phyloP scores from a whole-genome alignment of 352 stramenopile species.

The Plasmopara viticola region DNA sequence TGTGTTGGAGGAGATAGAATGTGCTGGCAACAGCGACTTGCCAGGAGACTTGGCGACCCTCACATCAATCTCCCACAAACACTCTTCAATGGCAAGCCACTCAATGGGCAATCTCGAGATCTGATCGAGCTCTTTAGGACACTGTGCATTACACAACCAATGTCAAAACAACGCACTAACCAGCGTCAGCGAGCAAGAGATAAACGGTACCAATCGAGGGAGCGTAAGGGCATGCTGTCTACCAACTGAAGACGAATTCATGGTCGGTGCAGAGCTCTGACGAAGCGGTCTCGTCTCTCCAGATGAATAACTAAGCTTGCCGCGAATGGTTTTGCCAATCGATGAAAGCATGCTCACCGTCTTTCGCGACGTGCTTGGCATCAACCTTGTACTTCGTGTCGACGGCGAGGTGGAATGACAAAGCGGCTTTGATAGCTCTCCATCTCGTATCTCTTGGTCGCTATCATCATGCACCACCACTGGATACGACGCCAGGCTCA shows the following conservation, averaged over 20 bases:
- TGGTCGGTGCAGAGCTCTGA: conserved; percentile 17
- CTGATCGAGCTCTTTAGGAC: conserved; percentile 5
- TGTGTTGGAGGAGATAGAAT: conserved; percentile 13
- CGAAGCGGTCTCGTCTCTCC: conserved; percentile 19
- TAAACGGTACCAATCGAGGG: conserved; percentile 13
- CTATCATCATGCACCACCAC: conserved; percentile 12
- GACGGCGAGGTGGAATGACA: conserved; percentile 22
- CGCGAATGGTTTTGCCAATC: conserved; percentile 36
- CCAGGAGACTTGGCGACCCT: conserved; percentile 14
- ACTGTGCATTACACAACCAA: conserved; percentile 13
- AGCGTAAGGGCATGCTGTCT: conserved; percentile 2
- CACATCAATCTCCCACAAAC: conserved; percentile 55
- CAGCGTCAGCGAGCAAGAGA: neutral
- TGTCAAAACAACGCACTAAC: neutral
- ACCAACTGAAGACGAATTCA: conserved; percentile 6
- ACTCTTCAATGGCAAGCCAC: conserved; percentile 50
- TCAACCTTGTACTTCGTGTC: conserved; percentile 11
- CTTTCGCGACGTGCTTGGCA: conserved; percentile 18
- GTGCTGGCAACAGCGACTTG: conserved; percentile 14
- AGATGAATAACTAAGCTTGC: conserved; percentile 26
- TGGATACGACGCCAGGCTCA: conserved; percentile 25
- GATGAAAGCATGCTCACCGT: conserved; percentile 36
- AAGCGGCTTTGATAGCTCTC: conserved; percentile 7
- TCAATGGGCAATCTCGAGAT: conserved; percentile 24
- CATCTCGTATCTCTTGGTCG: conserved; percentile 7